Conservation (phyloP, 169 alveolate species). For the Eimeria brunetti region DNA sequence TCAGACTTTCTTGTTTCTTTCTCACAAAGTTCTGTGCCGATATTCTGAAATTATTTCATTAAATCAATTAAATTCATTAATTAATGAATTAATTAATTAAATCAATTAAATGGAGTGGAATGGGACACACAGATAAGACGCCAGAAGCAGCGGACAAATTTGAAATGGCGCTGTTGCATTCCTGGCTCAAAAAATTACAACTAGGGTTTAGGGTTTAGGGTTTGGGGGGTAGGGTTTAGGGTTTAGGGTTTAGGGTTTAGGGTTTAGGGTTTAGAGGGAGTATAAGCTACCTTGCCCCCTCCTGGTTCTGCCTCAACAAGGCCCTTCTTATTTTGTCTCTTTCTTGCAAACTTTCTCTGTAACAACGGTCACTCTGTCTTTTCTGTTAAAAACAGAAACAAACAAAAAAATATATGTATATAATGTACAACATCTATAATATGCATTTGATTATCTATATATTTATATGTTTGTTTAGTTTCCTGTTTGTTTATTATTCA, state of each 20-base stretch:
- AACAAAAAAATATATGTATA: neutral
- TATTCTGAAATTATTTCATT: conserved; percentile 32
- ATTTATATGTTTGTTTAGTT: too few species aligned
- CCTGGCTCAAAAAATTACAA: neutral
- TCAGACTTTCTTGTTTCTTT: conserved; percentile 86
- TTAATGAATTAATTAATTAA: neutral
- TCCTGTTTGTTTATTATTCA: neutral
- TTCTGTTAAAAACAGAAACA: conserved; percentile 6
- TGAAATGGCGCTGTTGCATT: neutral
- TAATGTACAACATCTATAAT: neutral
- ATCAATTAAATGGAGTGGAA: neutral
- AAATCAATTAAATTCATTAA: neutral
- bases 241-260: neutral
- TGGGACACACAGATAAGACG: neutral
- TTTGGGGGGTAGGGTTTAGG: neutral
- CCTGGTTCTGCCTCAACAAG: conserved; percentile 85
- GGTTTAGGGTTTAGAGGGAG: too few species aligned
- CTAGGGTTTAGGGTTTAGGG: conserved; percentile 7
- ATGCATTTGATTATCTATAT: too few species aligned
- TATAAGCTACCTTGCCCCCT: conserved; percentile 84
- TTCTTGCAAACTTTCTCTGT: conserved; percentile 81
- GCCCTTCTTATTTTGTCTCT: conserved; percentile 82
- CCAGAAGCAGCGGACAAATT: neutral
- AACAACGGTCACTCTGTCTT: conserved; percentile 68
- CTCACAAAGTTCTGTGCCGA: conserved; percentile 90